phyloP scores from a whole-genome alignment of 2,329 filamentous ascomycete genomes.

The Penicillium sp. region DNA sequence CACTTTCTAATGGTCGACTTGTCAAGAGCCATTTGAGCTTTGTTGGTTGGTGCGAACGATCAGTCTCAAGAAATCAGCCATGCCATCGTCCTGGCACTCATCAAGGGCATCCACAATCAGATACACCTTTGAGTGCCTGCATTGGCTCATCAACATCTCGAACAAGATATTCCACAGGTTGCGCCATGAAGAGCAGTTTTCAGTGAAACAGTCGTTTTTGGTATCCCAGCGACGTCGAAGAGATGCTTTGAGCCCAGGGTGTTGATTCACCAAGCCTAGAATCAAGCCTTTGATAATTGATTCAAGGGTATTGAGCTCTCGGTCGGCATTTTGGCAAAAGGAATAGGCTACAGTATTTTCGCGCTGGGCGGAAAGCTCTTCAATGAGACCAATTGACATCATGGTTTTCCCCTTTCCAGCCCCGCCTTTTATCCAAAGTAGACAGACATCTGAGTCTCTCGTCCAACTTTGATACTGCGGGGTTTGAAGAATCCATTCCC shows the following conservation, averaged over 20 bases:
- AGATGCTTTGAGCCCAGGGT: constrained; percentile 9
- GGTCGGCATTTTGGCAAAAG: constrained; percentile 25
- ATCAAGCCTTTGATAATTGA: constrained; percentile 24
- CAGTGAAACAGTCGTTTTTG: constrained; percentile 4
- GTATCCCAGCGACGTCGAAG: constrained; percentile 14
- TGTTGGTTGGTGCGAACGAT: constrained; percentile 17
- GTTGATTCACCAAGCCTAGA: constrained; percentile 10
- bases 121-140: constrained; percentile 17
- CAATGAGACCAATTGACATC: constrained; percentile 39
- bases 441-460: constrained; percentile 21
- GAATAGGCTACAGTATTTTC: constrained; percentile 20
- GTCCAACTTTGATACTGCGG: constrained; percentile 24
- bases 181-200: constrained; percentile 21
- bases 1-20: constrained; percentile 30
- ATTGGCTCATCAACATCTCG: constrained; percentile 25
- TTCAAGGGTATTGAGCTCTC: constrained; percentile 20
- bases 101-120: constrained; percentile 35
- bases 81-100: constrained; percentile 27
- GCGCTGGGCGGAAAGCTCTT: constrained; percentile 18
- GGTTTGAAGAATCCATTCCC: constrained; percentile 29
- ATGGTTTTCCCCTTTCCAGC: constrained; percentile 49
- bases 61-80: constrained; percentile 15
- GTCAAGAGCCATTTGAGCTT: constrained; percentile 37
- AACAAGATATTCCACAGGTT: constrained; percentile 29
- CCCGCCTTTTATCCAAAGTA: constrained; percentile 46